Conservation (phyloP, 306 rosid genomes). For the Dryas octopetala region DNA sequence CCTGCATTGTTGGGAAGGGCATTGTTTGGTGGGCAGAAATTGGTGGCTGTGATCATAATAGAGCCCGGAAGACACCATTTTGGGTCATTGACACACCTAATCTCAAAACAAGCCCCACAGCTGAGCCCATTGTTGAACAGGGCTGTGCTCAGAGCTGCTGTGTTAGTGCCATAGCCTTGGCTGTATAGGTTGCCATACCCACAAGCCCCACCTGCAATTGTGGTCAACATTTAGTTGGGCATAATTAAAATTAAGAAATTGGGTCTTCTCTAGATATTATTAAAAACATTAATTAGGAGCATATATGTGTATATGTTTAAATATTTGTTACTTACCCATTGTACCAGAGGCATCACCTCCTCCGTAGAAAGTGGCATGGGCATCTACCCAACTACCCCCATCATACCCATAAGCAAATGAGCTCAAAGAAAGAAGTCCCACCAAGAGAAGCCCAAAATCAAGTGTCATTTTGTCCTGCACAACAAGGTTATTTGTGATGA, state of each 20-base stretch:
- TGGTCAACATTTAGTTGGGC: background rate
- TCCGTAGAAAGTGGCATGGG: slow-evolving; percentile 86
- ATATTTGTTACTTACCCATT: slow-evolving; percentile 51
- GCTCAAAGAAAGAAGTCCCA: slow-evolving; percentile 39
- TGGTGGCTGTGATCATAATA: slow-evolving; percentile 67
- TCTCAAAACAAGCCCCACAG: slow-evolving; percentile 82
- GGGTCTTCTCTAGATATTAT: background rate
- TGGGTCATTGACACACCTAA: slow-evolving; percentile 52
- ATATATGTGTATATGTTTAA: background rate
- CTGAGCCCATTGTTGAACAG: slow-evolving; percentile 68
- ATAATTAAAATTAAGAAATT: background rate
- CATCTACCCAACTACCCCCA: slow-evolving; percentile 53
- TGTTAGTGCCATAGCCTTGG: slow-evolving; percentile 71
- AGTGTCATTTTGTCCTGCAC: slow-evolving; percentile 37
- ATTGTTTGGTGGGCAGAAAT: slow-evolving; percentile 77
- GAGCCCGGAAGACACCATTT: slow-evolving; percentile 63
- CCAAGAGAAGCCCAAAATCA: slow-evolving; percentile 31
- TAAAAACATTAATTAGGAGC: too few relatives aligned
- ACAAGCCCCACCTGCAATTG: slow-evolving; percentile 70
- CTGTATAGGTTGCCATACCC: slow-evolving; percentile 77
- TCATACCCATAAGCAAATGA: slow-evolving; percentile 31
- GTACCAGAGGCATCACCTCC: slow-evolving; percentile 92
- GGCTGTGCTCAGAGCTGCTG: slow-evolving; percentile 78
- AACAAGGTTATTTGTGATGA: too few relatives aligned
- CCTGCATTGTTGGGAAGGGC: slow-evolving; percentile 71